These are phyloP conservation scores for Penicillium sp. DNA, from an alignment of 2,329 filamentous ascomycete genomes.

Conservation along the genomic window DNA sequence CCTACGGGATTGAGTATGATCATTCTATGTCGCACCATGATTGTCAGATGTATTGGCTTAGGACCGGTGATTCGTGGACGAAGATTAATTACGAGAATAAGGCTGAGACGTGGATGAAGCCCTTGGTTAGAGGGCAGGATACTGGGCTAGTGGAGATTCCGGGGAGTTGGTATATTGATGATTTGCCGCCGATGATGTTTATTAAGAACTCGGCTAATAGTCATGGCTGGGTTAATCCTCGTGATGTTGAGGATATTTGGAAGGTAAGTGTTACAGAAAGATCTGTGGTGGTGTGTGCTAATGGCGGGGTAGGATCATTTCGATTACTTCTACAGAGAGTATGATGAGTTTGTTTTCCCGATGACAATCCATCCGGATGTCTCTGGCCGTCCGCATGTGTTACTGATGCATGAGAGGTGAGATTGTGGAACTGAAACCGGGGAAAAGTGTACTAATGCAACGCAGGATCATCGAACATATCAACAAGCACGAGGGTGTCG, in stretches of 20 bases:
- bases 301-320: constrained; percentile 51
- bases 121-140: constrained; percentile 44
- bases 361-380: constrained; percentile 75
- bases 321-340: constrained; percentile 68
- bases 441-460: constrained; percentile 1
- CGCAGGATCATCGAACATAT: constrained; percentile 61
- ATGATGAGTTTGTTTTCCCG: constrained; percentile 72
- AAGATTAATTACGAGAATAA: constrained; percentile 44
- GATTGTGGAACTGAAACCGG: constrained; percentile 7
- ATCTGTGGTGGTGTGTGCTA: background rate
- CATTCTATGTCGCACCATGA: constrained; percentile 46
- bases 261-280: constrained; percentile 16
- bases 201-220: constrained; percentile 48
- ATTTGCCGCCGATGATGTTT: constrained; percentile 46
- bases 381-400: constrained; percentile 64
- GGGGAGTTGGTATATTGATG: constrained; percentile 44
- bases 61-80: constrained; percentile 44
- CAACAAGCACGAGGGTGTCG: constrained; percentile 53
- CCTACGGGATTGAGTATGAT: constrained; percentile 44
- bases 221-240: constrained; percentile 56
- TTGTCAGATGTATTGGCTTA: constrained; percentile 44
- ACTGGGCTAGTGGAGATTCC: constrained; percentile 45
- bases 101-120: constrained; percentile 46
- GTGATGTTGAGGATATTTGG: constrained; percentile 59
- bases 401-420: constrained; percentile 68